Evolutionary conservation across 106 monocot genomes (phyloP), one percentile per base, ranked within the genome.

Genomic region (Narthecium ossifragum): DNA sequence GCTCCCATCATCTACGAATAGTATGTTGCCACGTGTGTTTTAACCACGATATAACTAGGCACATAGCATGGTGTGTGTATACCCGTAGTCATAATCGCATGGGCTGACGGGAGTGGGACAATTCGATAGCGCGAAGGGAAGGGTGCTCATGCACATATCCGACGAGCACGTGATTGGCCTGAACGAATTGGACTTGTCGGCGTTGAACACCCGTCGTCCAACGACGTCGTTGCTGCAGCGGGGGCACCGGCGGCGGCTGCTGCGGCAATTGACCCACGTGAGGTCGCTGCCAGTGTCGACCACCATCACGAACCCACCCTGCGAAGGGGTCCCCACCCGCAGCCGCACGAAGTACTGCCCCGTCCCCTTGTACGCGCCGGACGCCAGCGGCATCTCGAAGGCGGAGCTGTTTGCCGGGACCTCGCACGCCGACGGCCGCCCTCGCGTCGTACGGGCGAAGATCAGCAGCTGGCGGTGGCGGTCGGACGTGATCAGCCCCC

Each of bases 271-370:
- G 28, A 98, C 68, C 98, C 98, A 98, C 24, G 87, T 91, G 63
- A 98, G 74, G 60, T 98, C 98, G 53, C 98, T 98, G 1, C 98
- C 98, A 26, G 98, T 98, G 61, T 98, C 98, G 20, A 84, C 79
- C 9, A 85, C 77, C 1, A 98, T 53, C 27, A 85, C 15, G 53
- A 85, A 87, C 53, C 14, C 29, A n/a, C n/a, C n/a, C 76, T 72
- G 78, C n/a, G 98, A 75, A 23, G 98, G 98, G 13, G 91, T 98
- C 12, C 98, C 98, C n/a, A 98, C 59, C 23, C 76, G 84, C 31
- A 98, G 65, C 59, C 63, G 57, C 13, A 80, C 91, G 65, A 98
- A 91, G 74, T 88, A 98, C 65, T 87, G 81, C 34, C 84, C 91
- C 2, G 57, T 74, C 10, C 87, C 87, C 14, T 76, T 48, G 75